These are phyloP conservation scores for Wickerhamiella sergipiensis DNA, from an alignment of 805 yeast genomes.

Conservation along the genomic window DNA sequence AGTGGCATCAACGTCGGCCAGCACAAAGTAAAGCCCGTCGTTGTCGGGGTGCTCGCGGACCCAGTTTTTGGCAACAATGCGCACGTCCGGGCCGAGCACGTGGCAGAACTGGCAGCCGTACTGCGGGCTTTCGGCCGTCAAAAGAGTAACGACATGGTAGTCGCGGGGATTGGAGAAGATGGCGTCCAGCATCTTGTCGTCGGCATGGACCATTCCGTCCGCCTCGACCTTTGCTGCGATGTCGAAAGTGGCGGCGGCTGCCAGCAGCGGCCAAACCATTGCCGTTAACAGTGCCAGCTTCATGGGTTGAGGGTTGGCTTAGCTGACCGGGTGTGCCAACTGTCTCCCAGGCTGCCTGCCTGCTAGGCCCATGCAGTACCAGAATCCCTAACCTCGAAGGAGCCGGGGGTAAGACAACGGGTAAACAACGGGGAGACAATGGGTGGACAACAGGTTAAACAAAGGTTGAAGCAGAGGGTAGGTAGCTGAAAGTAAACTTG, in stretches of 20 bases:
- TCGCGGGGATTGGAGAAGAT: slow-evolving; percentile 44
- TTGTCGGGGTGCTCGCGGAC: slow-evolving; percentile 37
- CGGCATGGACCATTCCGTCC: slow-evolving; percentile 19
- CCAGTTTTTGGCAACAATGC: slow-evolving; percentile 52
- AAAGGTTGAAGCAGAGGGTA: no score
- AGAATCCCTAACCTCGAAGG: no score
- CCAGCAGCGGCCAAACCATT: not conserved
- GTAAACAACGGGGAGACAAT: no score
- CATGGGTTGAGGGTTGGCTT: not conserved
- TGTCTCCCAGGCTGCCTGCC: no score
- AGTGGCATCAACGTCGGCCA: slow-evolving; percentile 55
- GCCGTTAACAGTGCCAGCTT: not conserved
- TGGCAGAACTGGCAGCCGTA: slow-evolving; percentile 68
- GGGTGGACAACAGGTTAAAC: no score
- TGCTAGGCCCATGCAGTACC: no score
- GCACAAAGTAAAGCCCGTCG: slow-evolving; percentile 45
- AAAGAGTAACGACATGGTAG: slow-evolving; percentile 45
- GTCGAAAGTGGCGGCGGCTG: not conserved
- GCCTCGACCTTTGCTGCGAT: slow-evolving; percentile 4
- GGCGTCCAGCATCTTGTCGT: slow-evolving; percentile 28
- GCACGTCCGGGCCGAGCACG: slow-evolving; percentile 53
- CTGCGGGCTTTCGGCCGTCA: slow-evolving; percentile 62
- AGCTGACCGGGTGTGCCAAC: no score
- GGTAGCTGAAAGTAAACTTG: no score
- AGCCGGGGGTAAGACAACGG: no score